Evolutionary conservation across 2,329 filamentous ascomycete species (phyloP).

Genomic region (Metarhizium guizhouense): DNA sequence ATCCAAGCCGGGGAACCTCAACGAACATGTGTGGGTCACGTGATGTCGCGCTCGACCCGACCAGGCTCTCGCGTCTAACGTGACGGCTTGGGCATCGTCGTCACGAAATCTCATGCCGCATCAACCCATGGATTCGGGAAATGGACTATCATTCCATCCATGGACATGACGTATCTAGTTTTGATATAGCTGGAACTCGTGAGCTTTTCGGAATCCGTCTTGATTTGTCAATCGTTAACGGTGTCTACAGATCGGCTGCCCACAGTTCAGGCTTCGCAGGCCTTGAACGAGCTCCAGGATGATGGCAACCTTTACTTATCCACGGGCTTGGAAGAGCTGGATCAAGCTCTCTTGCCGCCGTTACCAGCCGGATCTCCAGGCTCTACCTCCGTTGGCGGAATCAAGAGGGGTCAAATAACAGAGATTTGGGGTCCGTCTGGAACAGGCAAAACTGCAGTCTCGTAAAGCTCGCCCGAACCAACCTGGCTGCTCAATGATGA

Average conservation of each 20-base stretch:
- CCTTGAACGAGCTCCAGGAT: constrained; percentile 50
- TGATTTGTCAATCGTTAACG: neutral
- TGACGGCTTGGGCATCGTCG: neutral
- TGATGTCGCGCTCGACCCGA: constrained; percentile 1
- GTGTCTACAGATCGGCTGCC: constrained; percentile 57
- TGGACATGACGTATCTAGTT: constrained; percentile 52
- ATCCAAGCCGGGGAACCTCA: too few species aligned
- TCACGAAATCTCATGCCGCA: neutral
- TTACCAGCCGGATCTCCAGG: constrained; percentile 8
- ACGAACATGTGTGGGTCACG: neutral
- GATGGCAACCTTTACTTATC: constrained; percentile 42
- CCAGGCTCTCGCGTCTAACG: neutral
- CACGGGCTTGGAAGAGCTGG: constrained; percentile 46
- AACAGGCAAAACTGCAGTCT: constrained; percentile 74
- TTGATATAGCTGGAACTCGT: constrained; percentile 46
- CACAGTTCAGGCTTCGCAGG: constrained; percentile 67
- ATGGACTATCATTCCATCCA: constrained; percentile 55
- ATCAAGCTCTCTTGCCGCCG: constrained; percentile 30
- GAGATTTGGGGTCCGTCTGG: constrained; percentile 87
- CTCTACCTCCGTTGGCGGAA: constrained; percentile 37
- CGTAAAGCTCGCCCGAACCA: constrained; percentile 39
- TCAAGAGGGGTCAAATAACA: constrained; percentile 68
- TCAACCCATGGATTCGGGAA: constrained; percentile 15
- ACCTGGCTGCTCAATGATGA: neutral
- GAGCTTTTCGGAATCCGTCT: neutral